Percentiles rank a stretch among this genome's conserved stretches.
These are phyloP conservation scores for Trapa bicornis DNA, from an alignment of 345 rosid genomes.

Conservation along the genomic window DNA sequence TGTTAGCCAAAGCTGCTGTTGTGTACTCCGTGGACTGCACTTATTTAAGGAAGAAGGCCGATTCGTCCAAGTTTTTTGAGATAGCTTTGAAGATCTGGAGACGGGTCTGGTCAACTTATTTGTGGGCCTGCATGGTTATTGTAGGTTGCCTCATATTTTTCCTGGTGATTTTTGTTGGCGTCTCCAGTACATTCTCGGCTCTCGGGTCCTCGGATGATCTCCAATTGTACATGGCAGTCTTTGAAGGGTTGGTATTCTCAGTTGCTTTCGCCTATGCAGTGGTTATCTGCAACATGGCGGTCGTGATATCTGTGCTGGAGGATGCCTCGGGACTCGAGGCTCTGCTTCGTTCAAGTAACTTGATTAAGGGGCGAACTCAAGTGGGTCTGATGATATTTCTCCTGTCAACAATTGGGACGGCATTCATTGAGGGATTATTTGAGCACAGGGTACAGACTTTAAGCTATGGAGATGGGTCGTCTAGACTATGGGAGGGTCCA, in stretches of 20 bases:
- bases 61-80: constrained; percentile 31
- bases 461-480: constrained; percentile 89
- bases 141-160: constrained; percentile 53
- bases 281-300: constrained; percentile 58
- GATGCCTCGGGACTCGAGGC: constrained; percentile 77
- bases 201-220: constrained; percentile 45
- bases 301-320: constrained; percentile 66
- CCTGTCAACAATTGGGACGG: constrained; percentile 67
- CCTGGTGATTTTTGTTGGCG: constrained; percentile 44
- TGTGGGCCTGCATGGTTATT: constrained; percentile 53
- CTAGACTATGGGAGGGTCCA: constrained; percentile 92
- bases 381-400: constrained; percentile 76
- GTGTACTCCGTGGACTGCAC: constrained; percentile 79
- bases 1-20: constrained; percentile 59
- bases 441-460: constrained; percentile 79
- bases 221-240: constrained; percentile 38
- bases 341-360: constrained; percentile 42
- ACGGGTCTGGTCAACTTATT: constrained; percentile 48
- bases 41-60: constrained; percentile 43
- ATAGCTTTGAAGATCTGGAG: constrained; percentile 53
- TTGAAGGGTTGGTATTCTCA: constrained; percentile 53
- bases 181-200: constrained; percentile 40
- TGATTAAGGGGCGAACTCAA: constrained; percentile 80
- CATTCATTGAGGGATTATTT: constrained; percentile 75
- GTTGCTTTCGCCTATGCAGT: constrained; percentile 69